These are phyloP conservation scores for Penicillium argentinense DNA, from an alignment of 495 filamentous ascomycete species.

Conservation along the genomic window DNA sequence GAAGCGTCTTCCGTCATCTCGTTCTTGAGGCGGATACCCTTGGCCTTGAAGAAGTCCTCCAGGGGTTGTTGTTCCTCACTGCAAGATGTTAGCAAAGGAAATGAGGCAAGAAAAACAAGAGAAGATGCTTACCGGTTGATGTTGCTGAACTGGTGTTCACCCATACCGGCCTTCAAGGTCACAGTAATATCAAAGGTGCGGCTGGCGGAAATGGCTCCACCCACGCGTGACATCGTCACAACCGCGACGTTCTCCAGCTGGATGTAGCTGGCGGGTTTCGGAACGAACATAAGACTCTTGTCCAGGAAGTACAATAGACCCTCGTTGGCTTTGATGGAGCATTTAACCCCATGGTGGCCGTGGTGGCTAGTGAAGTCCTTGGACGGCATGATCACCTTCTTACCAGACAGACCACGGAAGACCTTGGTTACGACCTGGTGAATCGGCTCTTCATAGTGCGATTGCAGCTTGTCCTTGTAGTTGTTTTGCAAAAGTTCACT, in stretches of 20 bases:
- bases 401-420: conserved; percentile 89
- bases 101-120: not conserved
- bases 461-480: conserved; percentile 83
- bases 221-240: conserved; percentile 94
- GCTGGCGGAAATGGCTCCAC: conserved; percentile 87
- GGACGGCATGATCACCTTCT: conserved; percentile 90
- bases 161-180: conserved; percentile 71
- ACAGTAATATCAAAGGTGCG: conserved; percentile 97
- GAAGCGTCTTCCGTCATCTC: conserved; percentile 71
- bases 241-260: conserved; percentile 84
- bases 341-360: conserved; percentile 93
- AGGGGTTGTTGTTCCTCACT: conserved; percentile 93
- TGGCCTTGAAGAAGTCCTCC: conserved; percentile 92
- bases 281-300: conserved; percentile 98
- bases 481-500: conserved; percentile 69
- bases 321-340: conserved; percentile 98
- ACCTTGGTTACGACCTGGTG: conserved; percentile 90
- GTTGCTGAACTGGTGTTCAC: conserved; percentile 95
- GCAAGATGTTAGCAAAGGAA: conserved; percentile 2
- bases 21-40: conserved; percentile 93
- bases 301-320: conserved; percentile 96
- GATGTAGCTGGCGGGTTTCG: conserved; percentile 96
- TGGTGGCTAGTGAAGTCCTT: conserved; percentile 94
- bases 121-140: conserved; percentile 71
- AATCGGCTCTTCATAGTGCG: conserved; percentile 88